A percentile compares a stretch with the other conserved stretches of the same genome.
These are phyloP conservation scores for Eutrema yunnanense DNA, from an alignment of 345 rosid species.

Conservation along the genomic window DNA sequence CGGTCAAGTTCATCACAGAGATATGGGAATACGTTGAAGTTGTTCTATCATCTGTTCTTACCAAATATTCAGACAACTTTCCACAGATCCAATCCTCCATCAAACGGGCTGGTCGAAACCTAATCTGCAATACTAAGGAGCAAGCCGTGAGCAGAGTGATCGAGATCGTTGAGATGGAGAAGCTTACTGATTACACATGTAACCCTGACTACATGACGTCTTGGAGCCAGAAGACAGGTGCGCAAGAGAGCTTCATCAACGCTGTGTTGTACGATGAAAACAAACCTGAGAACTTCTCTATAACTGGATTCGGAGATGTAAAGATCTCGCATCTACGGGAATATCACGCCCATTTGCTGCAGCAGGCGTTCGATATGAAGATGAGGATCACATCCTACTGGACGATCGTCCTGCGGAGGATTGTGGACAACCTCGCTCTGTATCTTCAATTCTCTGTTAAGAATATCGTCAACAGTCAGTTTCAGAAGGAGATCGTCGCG, in stretches of 20 bases:
- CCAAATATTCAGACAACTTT: not conserved
- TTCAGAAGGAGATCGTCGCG: not conserved
- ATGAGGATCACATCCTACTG: slow-evolving; percentile 28
- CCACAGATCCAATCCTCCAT: not conserved
- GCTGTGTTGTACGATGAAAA: not conserved
- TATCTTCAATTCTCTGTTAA: slow-evolving; percentile 14
- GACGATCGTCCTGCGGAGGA: slow-evolving; percentile 22
- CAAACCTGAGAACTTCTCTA: not conserved
- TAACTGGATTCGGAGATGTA: not conserved
- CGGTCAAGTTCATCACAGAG: not conserved
- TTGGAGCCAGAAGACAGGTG: not conserved
- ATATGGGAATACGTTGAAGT: slow-evolving; percentile 2
- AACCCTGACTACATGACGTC: not conserved
- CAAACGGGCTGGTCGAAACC: not conserved
- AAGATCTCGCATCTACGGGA: not conserved
- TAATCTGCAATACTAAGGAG: not conserved
- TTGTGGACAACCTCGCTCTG: slow-evolving; percentile 27
- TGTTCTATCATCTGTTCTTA: not conserved
- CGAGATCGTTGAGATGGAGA: slow-evolving; percentile 1
- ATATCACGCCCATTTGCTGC: not conserved
- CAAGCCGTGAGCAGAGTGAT: not conserved
- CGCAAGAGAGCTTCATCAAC: not conserved
- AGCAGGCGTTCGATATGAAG: slow-evolving; percentile 19
- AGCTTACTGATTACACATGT: not conserved
- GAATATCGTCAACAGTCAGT: slow-evolving; percentile 5